Conservation (phyloP, 2,329 filamentous ascomycete genomes). For the Penicillium janthinellum region DNA sequence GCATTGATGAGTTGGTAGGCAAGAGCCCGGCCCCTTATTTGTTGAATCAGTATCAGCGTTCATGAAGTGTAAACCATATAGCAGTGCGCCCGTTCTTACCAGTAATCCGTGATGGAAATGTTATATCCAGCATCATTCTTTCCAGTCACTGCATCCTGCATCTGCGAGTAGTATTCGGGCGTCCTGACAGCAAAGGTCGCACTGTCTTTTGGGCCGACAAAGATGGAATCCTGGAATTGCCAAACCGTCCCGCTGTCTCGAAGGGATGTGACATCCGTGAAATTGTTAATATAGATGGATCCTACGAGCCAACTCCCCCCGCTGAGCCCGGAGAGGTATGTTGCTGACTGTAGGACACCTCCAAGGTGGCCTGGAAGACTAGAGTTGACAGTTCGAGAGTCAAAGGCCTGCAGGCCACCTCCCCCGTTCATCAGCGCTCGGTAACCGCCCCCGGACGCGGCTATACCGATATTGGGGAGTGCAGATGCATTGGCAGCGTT, state of each 20-base stretch:
- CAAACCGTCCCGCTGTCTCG: background rate
- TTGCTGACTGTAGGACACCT: constrained; percentile 45
- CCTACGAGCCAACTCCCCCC: background rate
- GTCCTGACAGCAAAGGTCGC: background rate
- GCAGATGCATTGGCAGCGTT: background rate
- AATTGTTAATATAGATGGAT: background rate
- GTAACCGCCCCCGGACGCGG: constrained; percentile 64
- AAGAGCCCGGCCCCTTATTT: background rate
- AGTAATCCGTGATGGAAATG: constrained; percentile 7
- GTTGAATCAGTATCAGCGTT: background rate
- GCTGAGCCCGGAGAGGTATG: background rate
- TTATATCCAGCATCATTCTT: background rate
- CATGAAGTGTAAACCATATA: background rate
- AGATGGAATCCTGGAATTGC: background rate
- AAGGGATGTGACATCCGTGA: background rate
- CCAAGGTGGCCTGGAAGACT: constrained; percentile 69
- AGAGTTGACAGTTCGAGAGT: constrained; percentile 67
- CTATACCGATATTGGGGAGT: background rate
- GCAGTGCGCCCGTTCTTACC: background rate
- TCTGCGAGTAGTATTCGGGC: background rate
- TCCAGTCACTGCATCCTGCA: background rate
- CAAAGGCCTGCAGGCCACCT: constrained; percentile 77
- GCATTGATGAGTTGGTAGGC: constrained; percentile 56
- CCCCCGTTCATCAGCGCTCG: constrained; percentile 83
- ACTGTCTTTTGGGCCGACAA: background rate